Evolutionary conservation across 768 basidiomycete species (phyloP).

Genomic region (Boletus rufocinnamomeus): DNA sequence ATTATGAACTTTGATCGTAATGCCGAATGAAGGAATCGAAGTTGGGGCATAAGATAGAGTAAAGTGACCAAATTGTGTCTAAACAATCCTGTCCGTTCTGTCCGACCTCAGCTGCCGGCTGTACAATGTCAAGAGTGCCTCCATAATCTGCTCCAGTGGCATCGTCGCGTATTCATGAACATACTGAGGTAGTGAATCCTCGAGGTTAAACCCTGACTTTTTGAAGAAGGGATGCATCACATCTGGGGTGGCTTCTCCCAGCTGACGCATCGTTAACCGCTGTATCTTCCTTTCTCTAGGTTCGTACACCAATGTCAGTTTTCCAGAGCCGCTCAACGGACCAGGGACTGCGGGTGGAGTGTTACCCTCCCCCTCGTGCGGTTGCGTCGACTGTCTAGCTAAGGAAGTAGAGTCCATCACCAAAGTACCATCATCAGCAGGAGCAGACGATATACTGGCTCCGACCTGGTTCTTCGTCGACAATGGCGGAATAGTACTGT

Average conservation of each 20-base stretch:
- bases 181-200: conserved; percentile 84
- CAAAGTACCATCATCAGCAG: conserved; percentile 11
- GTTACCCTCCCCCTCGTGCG: conserved; percentile 17
- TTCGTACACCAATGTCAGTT: conserved; percentile 47
- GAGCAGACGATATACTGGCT: not conserved
- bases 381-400: conserved; percentile 18
- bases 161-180: conserved; percentile 85
- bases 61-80: not conserved
- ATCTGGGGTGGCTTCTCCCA: conserved; percentile 87
- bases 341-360: not conserved
- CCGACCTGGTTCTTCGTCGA: conserved; percentile 13
- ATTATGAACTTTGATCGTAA: not conserved
- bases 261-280: conserved; percentile 79
- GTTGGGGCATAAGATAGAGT: not conserved
- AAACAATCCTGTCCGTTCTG: conserved; percentile 19
- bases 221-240: conserved; percentile 88
- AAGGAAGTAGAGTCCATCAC: conserved; percentile 6
- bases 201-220: conserved; percentile 78
- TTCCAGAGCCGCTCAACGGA: conserved; percentile 9
- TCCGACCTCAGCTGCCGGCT: conserved; percentile 62
- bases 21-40: not conserved
- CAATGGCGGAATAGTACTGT: not conserved
- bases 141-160: conserved; percentile 84
- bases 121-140: conserved; percentile 72
- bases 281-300: conserved; percentile 68